Evolutionary conservation across 2,329 filamentous ascomycete genomes (phyloP).

Genomic region (Tolypocladium tundrense): DNA sequence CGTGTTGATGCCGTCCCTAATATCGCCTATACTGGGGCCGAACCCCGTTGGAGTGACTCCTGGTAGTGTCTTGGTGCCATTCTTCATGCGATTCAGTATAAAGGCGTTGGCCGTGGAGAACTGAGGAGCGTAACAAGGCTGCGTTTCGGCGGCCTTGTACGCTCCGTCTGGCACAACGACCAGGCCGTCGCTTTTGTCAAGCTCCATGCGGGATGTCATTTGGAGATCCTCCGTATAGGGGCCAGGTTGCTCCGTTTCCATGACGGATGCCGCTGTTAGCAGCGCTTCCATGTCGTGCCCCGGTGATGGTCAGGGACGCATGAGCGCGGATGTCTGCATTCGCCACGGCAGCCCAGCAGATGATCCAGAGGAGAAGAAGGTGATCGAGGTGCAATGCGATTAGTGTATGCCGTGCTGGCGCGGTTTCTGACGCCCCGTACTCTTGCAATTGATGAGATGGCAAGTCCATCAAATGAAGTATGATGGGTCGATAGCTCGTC

Average conservation of each 20-base stretch:
- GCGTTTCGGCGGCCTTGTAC: neutral
- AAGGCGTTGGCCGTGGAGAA: constrained; percentile 15
- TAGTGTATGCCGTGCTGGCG: neutral
- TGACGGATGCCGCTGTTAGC: neutral
- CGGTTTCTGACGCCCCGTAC: neutral
- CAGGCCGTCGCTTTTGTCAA: too few relatives aligned
- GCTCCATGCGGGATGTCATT: neutral
- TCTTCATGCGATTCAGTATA: constrained; percentile 17
- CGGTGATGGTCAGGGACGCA: neutral
- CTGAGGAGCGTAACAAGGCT: constrained; percentile 16
- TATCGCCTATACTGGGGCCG: neutral
- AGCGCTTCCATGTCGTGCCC: neutral
- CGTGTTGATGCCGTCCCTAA: neutral
- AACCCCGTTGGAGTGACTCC: neutral
- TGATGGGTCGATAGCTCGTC: neutral
- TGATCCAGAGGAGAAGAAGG: neutral
- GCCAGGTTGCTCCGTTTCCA: neutral
- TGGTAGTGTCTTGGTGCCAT: neutral
- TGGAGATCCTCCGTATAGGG: neutral
- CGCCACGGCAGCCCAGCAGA: neutral
- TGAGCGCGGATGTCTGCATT: neutral
- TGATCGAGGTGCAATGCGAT: neutral
- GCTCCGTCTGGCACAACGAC: neutral
- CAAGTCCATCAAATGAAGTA: neutral
- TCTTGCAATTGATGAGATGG: neutral